Conservation (phyloP, 2,329 filamentous ascomycete species). For the Clarireedia hainanense region DNA sequence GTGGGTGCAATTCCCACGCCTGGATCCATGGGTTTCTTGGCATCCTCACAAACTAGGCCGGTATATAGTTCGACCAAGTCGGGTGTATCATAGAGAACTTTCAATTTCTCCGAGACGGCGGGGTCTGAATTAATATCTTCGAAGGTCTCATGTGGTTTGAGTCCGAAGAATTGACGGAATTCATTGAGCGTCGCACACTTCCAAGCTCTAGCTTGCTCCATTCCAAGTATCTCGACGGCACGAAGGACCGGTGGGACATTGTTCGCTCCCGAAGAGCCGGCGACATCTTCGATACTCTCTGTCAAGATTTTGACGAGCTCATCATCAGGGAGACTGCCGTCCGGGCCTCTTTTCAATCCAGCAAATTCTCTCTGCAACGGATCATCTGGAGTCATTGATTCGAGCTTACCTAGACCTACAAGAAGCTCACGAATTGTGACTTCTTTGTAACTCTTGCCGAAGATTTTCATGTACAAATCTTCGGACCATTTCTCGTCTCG, state of each 20-base stretch:
- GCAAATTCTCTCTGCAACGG: constrained; percentile 61
- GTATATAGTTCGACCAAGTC: constrained; percentile 59
- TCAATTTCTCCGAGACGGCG: constrained; percentile 55
- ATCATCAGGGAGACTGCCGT: constrained; percentile 65
- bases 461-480: constrained; percentile 36
- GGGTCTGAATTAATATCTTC: constrained; percentile 77
- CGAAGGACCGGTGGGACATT: constrained; percentile 69
- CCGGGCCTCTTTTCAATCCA: constrained; percentile 50
- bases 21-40: constrained; percentile 40
- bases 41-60: constrained; percentile 51
- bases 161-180: constrained; percentile 72
- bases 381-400: constrained; percentile 52
- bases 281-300: constrained; percentile 63
- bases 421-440: constrained; percentile 51
- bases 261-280: constrained; percentile 58
- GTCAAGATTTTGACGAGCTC: constrained; percentile 66
- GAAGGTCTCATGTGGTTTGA: constrained; percentile 67
- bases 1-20: constrained; percentile 43
- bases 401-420: constrained; percentile 54
- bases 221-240: constrained; percentile 70
- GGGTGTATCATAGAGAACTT: constrained; percentile 55
- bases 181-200: constrained; percentile 67
- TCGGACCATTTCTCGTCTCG: constrained; percentile 79
- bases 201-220: constrained; percentile 68
- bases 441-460: constrained; percentile 9